Evolutionary conservation across 768 basidiomycete species (phyloP).

Genomic region (Suillus subalutaceus): DNA sequence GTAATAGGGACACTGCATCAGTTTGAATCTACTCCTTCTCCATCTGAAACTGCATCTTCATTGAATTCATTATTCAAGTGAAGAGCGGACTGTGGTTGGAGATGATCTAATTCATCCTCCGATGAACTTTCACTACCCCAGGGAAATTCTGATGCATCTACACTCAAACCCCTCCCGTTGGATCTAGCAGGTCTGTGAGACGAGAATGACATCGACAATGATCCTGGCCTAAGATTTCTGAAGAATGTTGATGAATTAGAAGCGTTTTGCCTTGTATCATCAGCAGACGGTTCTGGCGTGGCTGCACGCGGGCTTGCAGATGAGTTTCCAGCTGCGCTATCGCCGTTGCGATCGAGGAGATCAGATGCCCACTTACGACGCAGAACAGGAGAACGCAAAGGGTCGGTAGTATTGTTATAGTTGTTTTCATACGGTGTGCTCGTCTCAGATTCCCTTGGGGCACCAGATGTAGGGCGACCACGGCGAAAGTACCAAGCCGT

Average conservation of each 20-base stretch:
- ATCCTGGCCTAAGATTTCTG: slow-evolving; percentile 44
- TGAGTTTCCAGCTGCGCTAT: slow-evolving; percentile 15
- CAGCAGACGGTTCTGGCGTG: slow-evolving; percentile 12
- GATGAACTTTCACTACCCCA: slow-evolving; percentile 70
- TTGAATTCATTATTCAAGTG: slow-evolving; percentile 15
- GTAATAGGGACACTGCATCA: slow-evolving; percentile 10
- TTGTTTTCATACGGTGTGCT: slow-evolving; percentile 35
- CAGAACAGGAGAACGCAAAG: slow-evolving; percentile 42
- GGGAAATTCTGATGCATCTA: slow-evolving; percentile 36
- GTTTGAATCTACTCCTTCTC: slow-evolving; percentile 26
- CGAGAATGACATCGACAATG: slow-evolving; percentile 43
- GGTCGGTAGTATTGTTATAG: slow-evolving; percentile 35
- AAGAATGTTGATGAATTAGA: slow-evolving; percentile 40
- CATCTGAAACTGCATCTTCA: slow-evolving; percentile 21
- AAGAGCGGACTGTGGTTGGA: slow-evolving; percentile 17
- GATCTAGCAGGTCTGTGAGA: slow-evolving; percentile 27
- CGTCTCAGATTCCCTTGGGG: slow-evolving; percentile 33
- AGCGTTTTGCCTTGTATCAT: slow-evolving; percentile 16
- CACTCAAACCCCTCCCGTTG: slow-evolving; percentile 27
- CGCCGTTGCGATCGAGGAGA: slow-evolving; percentile 35
- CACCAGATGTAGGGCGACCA: slow-evolving; percentile 36
- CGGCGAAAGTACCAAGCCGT: slow-evolving; percentile 59
- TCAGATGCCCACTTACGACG: slow-evolving; percentile 54
- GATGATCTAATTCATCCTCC: slow-evolving; percentile 40
- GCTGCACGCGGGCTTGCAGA: slow-evolving; percentile 16